Base-by-base conservation (phyloP, 2,329 filamentous ascomycete species). In the Monosporascus sp. region DNA sequence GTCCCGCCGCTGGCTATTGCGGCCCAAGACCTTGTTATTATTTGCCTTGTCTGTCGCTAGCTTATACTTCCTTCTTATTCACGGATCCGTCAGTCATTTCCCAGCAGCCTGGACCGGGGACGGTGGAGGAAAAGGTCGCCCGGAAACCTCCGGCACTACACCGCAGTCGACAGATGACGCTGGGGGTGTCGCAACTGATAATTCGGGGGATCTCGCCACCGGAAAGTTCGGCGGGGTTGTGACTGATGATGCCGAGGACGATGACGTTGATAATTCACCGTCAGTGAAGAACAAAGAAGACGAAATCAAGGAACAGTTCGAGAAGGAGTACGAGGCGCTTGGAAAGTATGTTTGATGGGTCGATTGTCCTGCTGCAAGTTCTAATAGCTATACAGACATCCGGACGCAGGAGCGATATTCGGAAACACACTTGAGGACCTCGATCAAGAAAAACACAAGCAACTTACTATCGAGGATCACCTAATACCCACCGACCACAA, bases 351-450 rank as follows among this genome's bases (percentile, higher is more conserved):
- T 64, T 45, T 31, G 7, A 17, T 37, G 17, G 5, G 48, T 25
- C 20, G 6, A 48, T 17, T 18, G 11, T 34, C n/a, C 11, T 9
- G 45, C 39, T 2, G 14, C 39, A 67, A 58, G 62, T 68, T 57
- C 59, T 68, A 61, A 64, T 52, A 9, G 2, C 34, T 24, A 25
- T 46, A 55, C 58, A 80, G 75, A 38, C 62, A 74, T 54, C 69
- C 72, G 17, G 72, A 71, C 24, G 76, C 76, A 15, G 77, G 79
- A 52, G 72, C 75, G 8, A 74, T 84, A n/a, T 84, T 81, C 60
- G 80, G 80, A 20, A 80, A 77, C 51, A 83, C 80, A 0, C 65
- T 84, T 17, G 69, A 73, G 20, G 73, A 71, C 7, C 66, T 84
- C 11, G 67, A 73, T 63, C 69, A 37, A 68, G 71, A 51, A 72